phyloP scores from a whole-genome alignment of 306 rosid genomes.

The Gleditsia sinensis region DNA sequence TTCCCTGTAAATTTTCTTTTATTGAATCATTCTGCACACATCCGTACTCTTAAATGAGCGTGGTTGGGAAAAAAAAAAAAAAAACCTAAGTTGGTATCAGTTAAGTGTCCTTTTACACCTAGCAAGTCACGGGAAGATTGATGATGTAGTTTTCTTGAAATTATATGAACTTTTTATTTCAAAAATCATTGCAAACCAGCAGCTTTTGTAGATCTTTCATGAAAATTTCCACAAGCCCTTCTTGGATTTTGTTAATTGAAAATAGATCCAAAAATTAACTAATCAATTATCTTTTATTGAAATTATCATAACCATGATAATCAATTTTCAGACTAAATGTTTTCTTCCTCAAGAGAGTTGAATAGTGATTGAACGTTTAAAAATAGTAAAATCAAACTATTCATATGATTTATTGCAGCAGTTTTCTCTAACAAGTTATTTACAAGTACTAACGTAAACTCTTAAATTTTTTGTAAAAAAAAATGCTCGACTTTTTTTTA shows the following conservation, averaged over 20 bases:
- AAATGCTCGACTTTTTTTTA: no score
- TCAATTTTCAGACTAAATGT: neutral
- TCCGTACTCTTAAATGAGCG: neutral
- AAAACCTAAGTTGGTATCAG: no score
- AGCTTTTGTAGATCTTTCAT: neutral
- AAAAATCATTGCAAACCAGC: neutral
- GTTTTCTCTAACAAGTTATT: no score
- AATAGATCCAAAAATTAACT: no score
- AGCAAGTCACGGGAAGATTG: neutral
- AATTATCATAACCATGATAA: neutral
- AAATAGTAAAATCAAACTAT: no score
- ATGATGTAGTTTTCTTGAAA: neutral
- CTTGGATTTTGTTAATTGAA: no score
- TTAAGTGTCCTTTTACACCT: neutral
- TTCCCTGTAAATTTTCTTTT: constrained; percentile 16
- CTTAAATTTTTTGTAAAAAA: no score
- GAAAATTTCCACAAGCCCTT: neutral
- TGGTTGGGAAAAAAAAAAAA: neutral
- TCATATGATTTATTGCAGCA: no score
- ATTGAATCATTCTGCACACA: constrained; percentile 4
- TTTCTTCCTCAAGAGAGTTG: neutral
- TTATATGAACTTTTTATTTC: neutral
- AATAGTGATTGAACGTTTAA: neutral
- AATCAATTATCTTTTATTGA: neutral
- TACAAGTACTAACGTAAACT: no score